Conservation (phyloP, 768 basidiomycete species). For the Leccinum aurantiacum region DNA sequence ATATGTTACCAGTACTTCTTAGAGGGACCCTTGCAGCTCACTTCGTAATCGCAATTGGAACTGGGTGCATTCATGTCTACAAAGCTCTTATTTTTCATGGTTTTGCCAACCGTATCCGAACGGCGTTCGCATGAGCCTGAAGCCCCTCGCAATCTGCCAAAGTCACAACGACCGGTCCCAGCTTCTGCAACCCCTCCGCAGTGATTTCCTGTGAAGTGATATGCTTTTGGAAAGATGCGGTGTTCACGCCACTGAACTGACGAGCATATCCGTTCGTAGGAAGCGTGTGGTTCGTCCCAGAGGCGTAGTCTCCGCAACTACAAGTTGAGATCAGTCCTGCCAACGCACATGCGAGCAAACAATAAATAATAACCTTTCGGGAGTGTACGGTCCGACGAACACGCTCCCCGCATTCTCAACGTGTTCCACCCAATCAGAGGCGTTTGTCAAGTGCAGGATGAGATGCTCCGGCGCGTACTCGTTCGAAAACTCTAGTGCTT, state of each 20-base stretch:
- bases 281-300: conserved; percentile 97
- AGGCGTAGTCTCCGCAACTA: conserved; percentile 98
- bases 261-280: conserved; percentile 96
- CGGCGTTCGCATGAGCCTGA: conserved; percentile 94
- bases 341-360: background rate
- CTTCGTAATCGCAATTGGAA: conserved; percentile 1
- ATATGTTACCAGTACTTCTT: conserved; percentile 14
- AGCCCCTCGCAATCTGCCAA: conserved; percentile 95
- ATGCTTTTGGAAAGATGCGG: conserved; percentile 96
- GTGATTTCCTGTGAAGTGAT: conserved; percentile 97
- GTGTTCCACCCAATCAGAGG: conserved; percentile 56
- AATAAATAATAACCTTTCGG: conserved; percentile 75
- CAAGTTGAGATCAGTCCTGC: conserved; percentile 9
- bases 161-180: conserved; percentile 87
- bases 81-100: conserved; percentile 3
- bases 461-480: conserved; percentile 99
- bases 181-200: conserved; percentile 62
- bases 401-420: conserved; percentile 95
- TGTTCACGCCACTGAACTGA: conserved; percentile 98
- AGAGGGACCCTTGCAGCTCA: conserved; percentile 10
- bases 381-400: conserved; percentile 93
- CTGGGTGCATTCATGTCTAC: conserved; percentile 1
- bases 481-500: conserved; percentile 89
- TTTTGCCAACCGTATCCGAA: conserved; percentile 69
- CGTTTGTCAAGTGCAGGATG: conserved; percentile 82